These are phyloP conservation scores for Boletus reticuloceps DNA, from an alignment of 768 basidiomycete species.

Conservation along the genomic window DNA sequence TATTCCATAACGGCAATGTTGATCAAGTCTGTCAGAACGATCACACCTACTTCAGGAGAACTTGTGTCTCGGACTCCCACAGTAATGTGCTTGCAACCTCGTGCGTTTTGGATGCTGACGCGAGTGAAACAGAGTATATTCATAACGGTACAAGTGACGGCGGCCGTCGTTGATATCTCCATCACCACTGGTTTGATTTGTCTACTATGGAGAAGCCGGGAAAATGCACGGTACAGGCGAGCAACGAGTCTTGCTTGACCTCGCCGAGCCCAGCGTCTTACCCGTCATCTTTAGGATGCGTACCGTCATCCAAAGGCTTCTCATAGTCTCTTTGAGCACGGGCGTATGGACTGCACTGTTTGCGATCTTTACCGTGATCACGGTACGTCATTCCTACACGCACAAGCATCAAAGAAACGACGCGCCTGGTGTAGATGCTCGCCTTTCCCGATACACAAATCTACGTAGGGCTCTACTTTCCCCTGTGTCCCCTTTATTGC, in stretches of 20 bases:
- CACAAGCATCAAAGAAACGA: not conserved
- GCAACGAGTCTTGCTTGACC: not conserved
- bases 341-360: slow-evolving; percentile 18
- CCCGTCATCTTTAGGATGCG: slow-evolving; percentile 12
- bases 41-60: slow-evolving; percentile 9
- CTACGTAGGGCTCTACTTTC: slow-evolving; percentile 25
- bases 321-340: slow-evolving; percentile 14
- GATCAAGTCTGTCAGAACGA: slow-evolving; percentile 3
- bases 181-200: slow-evolving; percentile 11
- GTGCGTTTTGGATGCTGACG: not conserved
- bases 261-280: not conserved
- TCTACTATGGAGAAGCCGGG: slow-evolving; percentile 15
- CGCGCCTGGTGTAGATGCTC: slow-evolving; percentile 6
- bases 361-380: slow-evolving; percentile 10
- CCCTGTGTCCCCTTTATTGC: slow-evolving; percentile 31
- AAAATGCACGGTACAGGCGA: slow-evolving; percentile 14
- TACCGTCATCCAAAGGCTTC: slow-evolving; percentile 10
- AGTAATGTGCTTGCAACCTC: not conserved
- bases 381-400: slow-evolving; percentile 4
- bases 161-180: slow-evolving; percentile 12
- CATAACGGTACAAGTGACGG: not conserved
- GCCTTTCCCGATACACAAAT: slow-evolving; percentile 12
- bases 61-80: slow-evolving; percentile 7
- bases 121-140: slow-evolving; percentile 7
- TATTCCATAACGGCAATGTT: too few species aligned